Base-by-base conservation (phyloP, 352 stramenopile genomes). In the Pythium graminicola region DNA sequence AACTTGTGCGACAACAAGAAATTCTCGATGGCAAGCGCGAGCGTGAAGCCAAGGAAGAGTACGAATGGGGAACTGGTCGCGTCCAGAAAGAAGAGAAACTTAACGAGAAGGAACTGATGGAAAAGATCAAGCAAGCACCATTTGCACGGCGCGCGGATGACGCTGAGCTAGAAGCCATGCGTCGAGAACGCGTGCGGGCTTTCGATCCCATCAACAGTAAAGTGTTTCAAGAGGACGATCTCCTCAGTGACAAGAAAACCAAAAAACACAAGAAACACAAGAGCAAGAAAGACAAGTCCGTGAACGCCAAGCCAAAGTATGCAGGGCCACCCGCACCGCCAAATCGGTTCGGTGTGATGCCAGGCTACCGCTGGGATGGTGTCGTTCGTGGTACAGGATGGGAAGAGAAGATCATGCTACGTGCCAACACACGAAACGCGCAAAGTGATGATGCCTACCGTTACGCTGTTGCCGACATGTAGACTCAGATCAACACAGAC, bases 311-410 rank as follows among this genome's bases (percentile, higher is more conserved):
- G 35, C 79, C 75, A 1, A 81, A 77, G 45, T 93, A 93, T 50
- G 53, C 73, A 0, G 81, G 81, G 3, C 81, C 81, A 11, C 76
- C 75, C n/a, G 76, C 82, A 16, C 79, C 77, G 22, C 69, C 77
- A 24, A 93, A 93, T 48, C 80, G 82, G 24, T 96, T 97, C 61
- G 76, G 81, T 38, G 97, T 99, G 46, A 50, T 64, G 23, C 96
- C 97, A 22, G 97, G 97, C 19, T 99, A 99, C 72, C 84, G 96
- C n/a, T 99, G 97, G 97, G 96, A 99, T 69, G 97, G 95, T 26
- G 85, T 98, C 41, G 95, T 99, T 60, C 81, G 96, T 14, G 89
- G 96, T 24, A 99, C 96, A 51, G 93, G 88, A 22, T 99, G 96
- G 79, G 96, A 99, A 56, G 86, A 96, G 49, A 95, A 92, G 64